Evolutionary conservation across 1,139 yeast species (phyloP).

Genomic region (Starmera stellimalicola): DNA sequence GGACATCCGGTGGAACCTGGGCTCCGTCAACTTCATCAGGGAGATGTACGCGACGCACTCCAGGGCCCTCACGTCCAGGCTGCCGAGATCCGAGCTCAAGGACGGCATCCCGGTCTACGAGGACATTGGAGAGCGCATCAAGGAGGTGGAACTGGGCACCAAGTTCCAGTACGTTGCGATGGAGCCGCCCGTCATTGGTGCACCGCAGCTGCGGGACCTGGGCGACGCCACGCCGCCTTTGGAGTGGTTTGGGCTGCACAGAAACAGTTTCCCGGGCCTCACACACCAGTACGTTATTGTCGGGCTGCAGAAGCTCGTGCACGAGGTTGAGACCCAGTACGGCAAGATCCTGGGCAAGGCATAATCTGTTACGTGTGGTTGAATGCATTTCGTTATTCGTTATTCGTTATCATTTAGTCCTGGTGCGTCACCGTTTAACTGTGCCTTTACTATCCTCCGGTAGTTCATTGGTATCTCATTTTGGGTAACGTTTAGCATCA

Average conservation of each 20-base stretch:
- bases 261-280: conserved; percentile 74
- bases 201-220: conserved; percentile 81
- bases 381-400: no score
- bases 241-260: conserved; percentile 94
- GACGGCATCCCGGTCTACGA: conserved; percentile 24
- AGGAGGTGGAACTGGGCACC: conserved; percentile 52
- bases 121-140: conserved; percentile 46
- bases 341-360: conserved; percentile 27
- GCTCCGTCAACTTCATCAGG: conserved; percentile 81
- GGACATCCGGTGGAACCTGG: conserved; percentile 88
- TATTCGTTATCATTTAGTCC: no score
- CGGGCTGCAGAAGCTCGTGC: conserved; percentile 62
- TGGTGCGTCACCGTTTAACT: no score
- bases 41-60: conserved; percentile 87
- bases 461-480: no score
- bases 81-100: conserved; percentile 24
- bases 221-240: conserved; percentile 97
- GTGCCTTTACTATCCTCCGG: conserved; percentile 3
- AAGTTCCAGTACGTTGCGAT: conserved; percentile 56
- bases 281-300: conserved; percentile 76
- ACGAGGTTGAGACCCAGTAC: conserved; percentile 41
- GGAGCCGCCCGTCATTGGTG: conserved; percentile 72
- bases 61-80: conserved; percentile 40
- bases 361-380: conserved; percentile 1
- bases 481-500: no score